Conservation (phyloP, 306 rosid species). For the Ceratonia siliqua region DNA sequence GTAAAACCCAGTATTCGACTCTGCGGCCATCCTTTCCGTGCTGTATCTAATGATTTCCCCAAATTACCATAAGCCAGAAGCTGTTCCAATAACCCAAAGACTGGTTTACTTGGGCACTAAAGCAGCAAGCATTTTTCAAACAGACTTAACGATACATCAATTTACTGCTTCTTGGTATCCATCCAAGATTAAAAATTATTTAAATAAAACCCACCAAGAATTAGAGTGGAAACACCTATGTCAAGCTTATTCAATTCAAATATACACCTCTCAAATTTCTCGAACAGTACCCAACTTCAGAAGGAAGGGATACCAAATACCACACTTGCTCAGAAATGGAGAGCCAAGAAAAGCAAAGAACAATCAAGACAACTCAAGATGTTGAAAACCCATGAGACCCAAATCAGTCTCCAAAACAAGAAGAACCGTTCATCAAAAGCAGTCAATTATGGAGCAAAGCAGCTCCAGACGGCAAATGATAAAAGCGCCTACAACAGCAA, state of each 20-base stretch:
- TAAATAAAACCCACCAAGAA: conserved; percentile 11
- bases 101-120: conserved; percentile 7
- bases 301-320: too few species aligned
- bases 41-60: conserved; percentile 30
- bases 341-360: conserved; percentile 23
- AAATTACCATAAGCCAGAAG: conserved; percentile 41
- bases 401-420: conserved; percentile 29
- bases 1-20: conserved; percentile 77
- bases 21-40: conserved; percentile 63
- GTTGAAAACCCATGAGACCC: not conserved
- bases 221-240: too few species aligned
- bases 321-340: too few species aligned
- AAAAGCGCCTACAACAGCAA: conserved; percentile 53
- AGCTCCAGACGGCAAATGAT: conserved; percentile 32
- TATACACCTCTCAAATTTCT: conserved; percentile 22
- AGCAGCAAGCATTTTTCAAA: conserved; percentile 41
- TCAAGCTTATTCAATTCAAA: conserved; percentile 16
- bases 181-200: conserved; percentile 32
- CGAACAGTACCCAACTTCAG: conserved; percentile 21
- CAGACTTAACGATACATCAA: conserved; percentile 22
- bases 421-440: conserved; percentile 11
- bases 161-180: conserved; percentile 34
- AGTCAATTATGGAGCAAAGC: conserved; percentile 34
- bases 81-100: conserved; percentile 34
- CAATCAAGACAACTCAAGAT: conserved; percentile 31